Evolutionary conservation across 306 rosid species (phyloP), one percentile per base, ranked within the genome.

Genomic region (Quercus wislizeni): DNA sequence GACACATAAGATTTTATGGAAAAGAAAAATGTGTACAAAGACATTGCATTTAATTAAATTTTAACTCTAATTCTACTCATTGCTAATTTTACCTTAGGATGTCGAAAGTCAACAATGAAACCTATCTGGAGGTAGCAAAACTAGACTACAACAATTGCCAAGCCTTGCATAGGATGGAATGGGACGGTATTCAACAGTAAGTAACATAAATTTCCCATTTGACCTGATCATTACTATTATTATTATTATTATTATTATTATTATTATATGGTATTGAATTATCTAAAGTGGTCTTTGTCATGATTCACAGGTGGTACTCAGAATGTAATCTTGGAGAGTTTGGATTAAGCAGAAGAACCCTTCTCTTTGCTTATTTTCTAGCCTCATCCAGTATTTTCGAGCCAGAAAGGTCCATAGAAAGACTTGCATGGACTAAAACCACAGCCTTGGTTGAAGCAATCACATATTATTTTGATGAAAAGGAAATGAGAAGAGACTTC

Each of bases 81-180:
- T 54, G 64, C 4, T 15, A 59, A 31, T 27, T 67, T 35, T 28
- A 68, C 63, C n/a, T 30, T 79, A 94, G 99, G 89, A 96, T 96
- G 99, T 23, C 79, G 2, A 54, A 79, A 27, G 97, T 96, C 41
- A 96, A 82, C 88, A 96, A 91, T 76, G 80, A 89, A 15, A 80
- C 84, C 19, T 96, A 88, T 76, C 86, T 96, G 0, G 96, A 93
- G 83, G 90, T 96, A n/a, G 99, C 97, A 1, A 93, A 93, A 74
- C 35, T 87, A 80, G 99, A 96, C 81, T 96, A 89, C 90, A 91
- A 91, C 89, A 82, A 81, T 55, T 96, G 99, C 78, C 98, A 91
- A 81, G 85, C 82, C 20, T 49, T 80, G 82, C 99, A 96, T 86
- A 87, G 84, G 28, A 77, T 43, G 8, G 99, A 96, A n/a, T 93